Conservation (phyloP, 352 stramenopile species). For the Globisporangium okanoganense region DNA sequence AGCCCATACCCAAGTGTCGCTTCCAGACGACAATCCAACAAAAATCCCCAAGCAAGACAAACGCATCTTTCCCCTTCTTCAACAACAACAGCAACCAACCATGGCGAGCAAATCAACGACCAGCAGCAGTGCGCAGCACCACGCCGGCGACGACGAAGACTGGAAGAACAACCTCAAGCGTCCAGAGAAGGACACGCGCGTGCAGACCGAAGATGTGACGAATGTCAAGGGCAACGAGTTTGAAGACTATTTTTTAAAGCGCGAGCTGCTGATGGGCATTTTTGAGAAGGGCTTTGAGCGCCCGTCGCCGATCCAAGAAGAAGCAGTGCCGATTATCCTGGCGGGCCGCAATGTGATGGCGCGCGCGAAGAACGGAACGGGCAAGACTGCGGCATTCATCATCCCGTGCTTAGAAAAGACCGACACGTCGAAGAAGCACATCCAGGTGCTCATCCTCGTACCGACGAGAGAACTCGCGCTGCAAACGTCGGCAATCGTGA, state of each 20-base stretch:
- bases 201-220: constrained; percentile 96
- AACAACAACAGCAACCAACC: constrained; percentile 3
- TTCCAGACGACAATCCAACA: not conserved
- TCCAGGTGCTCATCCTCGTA: constrained; percentile 99
- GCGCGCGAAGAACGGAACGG: constrained; percentile 98
- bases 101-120: constrained; percentile 18
- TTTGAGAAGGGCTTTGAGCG: constrained; percentile 99
- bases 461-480: constrained; percentile 98
- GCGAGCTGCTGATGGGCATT: constrained; percentile 99
- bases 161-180: constrained; percentile 81
- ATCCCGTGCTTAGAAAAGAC: constrained; percentile 99
- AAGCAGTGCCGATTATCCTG: constrained; percentile 98
- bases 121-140: constrained; percentile 18
- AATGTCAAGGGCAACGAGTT: constrained; percentile 99
- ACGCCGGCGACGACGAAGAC: constrained; percentile 38
- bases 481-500: constrained; percentile 98
- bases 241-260: constrained; percentile 99
- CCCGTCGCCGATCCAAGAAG: constrained; percentile 98
- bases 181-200: constrained; percentile 83
- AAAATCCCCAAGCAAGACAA: constrained; percentile 5
- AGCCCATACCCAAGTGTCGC: constrained; percentile 1
- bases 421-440: constrained; percentile 94
- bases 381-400: constrained; percentile 99
- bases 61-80: not conserved
- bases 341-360: constrained; percentile 97